Evolutionary conservation across 2,329 filamentous ascomycete species (phyloP).

Genomic region (Fusarium fracticaudum): DNA sequence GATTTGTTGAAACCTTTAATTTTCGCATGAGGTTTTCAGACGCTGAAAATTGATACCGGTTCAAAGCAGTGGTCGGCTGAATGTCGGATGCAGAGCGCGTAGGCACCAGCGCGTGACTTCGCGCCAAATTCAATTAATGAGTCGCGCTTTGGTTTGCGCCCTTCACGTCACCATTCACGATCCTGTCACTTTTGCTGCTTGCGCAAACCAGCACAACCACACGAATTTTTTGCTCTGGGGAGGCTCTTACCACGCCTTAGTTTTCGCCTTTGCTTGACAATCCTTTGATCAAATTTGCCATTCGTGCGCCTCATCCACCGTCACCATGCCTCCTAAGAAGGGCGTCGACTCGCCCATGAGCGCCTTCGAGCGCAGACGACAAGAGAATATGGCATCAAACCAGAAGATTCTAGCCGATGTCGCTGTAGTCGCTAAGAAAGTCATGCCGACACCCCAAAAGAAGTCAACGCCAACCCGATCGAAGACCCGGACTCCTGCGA

Average conservation of each 20-base stretch:
- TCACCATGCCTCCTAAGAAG: conserved; percentile 54
- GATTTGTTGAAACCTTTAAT: neutral
- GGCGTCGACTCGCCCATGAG: conserved; percentile 65
- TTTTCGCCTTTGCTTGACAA: neutral
- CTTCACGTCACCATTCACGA: conserved; percentile 31
- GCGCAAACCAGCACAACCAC: neutral
- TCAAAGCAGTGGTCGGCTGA: conserved; percentile 21
- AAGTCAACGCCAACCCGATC: conserved; percentile 51
- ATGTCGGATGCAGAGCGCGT: conserved; percentile 30
- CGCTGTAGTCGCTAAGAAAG: conserved; percentile 74
- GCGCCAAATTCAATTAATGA: conserved; percentile 44
- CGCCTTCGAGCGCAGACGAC: conserved; percentile 85
- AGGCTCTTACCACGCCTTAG: neutral
- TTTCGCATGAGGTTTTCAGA: conserved; percentile 21
- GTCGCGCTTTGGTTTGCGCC: conserved; percentile 29
- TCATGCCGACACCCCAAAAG: conserved; percentile 66
- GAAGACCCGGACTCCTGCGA: conserved; percentile 52
- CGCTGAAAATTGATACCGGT: conserved; percentile 29
- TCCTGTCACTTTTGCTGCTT: neutral
- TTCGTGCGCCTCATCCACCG: neutral
- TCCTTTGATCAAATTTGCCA: neutral
- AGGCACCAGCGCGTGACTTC: conserved; percentile 44
- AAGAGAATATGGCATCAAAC: conserved; percentile 88
- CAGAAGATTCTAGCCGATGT: conserved; percentile 83
- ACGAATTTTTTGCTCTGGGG: neutral